Evolutionary conservation across 2,329 filamentous ascomycete genomes (phyloP).

Genomic region (Ophiostoma sp.): DNA sequence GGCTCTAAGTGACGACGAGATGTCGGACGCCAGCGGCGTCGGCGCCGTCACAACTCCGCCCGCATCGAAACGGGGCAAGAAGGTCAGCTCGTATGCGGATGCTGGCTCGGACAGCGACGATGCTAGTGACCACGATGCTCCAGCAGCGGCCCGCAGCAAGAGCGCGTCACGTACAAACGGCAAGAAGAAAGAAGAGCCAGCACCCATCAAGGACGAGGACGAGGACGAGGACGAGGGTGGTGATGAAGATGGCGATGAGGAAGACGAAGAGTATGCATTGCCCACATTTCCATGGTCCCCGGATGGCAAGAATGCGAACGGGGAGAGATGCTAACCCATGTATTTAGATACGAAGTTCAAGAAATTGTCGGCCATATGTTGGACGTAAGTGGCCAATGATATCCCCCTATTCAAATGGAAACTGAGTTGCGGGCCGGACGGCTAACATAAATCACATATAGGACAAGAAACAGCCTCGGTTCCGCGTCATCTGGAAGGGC

Average conservation of each 20-base stretch:
- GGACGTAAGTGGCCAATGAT: conserved; percentile 32
- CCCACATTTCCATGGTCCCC: too few species aligned
- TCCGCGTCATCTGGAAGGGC: conserved; percentile 76
- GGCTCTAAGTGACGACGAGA: conserved; percentile 42
- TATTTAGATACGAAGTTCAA: conserved; percentile 64
- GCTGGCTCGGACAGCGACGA: conserved; percentile 28
- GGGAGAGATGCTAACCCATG: conserved; percentile 25
- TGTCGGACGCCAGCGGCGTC: conserved; percentile 33
- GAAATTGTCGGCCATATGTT: conserved; percentile 63
- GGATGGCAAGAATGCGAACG: not conserved
- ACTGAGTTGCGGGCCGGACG: not conserved
- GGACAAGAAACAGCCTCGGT: conserved; percentile 48
- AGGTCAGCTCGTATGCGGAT: conserved; percentile 35
- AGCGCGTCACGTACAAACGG: conserved; percentile 11
- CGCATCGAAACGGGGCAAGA: conserved; percentile 26
- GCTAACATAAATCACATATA: not conserved
- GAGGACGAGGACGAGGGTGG: conserved; percentile 31
- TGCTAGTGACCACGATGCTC: conserved; percentile 26
- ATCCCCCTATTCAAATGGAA: not conserved
- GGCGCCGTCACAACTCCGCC: conserved; percentile 27
- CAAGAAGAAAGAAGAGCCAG: conserved; percentile 10
- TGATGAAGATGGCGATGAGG: conserved; percentile 35
- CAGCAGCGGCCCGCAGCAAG: conserved; percentile 19
- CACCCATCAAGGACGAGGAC: conserved; percentile 20
- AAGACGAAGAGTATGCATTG: conserved; percentile 24